These are phyloP conservation scores for Phytopythium mirpurense DNA, from an alignment of 352 stramenopile genomes.

Conservation along the genomic window DNA sequence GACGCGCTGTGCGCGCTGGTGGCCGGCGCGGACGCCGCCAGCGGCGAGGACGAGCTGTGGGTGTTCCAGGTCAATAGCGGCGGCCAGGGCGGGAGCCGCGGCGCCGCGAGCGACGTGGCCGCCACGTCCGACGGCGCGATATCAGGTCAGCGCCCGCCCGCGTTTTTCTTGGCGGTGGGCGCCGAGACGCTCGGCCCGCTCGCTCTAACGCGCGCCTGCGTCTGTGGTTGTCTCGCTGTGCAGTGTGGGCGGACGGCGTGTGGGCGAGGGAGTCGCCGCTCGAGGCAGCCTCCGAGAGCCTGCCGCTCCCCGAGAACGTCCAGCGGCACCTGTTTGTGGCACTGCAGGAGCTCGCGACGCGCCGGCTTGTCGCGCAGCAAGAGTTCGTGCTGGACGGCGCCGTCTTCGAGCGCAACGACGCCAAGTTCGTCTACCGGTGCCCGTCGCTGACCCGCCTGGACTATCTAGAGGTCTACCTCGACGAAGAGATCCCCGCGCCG, in stretches of 20 bases:
- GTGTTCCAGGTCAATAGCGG: conserved; percentile 42
- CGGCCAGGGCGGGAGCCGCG: conserved; percentile 8
- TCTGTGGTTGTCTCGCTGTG: background rate
- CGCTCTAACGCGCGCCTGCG: too few relatives aligned
- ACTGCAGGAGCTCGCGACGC: conserved; percentile 18
- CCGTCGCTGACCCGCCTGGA: conserved; percentile 51
- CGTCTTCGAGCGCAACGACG: conserved; percentile 47
- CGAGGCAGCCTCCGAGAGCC: conserved; percentile 2
- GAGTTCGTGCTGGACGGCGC: conserved; percentile 35
- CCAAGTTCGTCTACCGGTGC: conserved; percentile 54
- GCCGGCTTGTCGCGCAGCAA: conserved; percentile 27
- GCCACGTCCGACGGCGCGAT: conserved; percentile 1
- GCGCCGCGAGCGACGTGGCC: background rate
- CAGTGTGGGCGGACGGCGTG: conserved; percentile 25
- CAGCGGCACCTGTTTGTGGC: conserved; percentile 39
- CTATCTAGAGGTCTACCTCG: conserved; percentile 60
- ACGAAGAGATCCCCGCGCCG: conserved; percentile 38
- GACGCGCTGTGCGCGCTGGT: conserved; percentile 27
- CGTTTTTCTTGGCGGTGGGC: too few relatives aligned
- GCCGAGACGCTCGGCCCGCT: too few relatives aligned
- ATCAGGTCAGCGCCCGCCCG: too few relatives aligned
- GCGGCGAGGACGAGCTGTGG: conserved; percentile 27
- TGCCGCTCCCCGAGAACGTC: conserved; percentile 12
- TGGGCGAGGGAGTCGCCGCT: conserved; percentile 17
- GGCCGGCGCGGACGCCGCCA: conserved; percentile 1